These are phyloP conservation scores for Lolium multiflorum DNA, from an alignment of 176 grass and related monocot genomes.

Conservation along the genomic window DNA sequence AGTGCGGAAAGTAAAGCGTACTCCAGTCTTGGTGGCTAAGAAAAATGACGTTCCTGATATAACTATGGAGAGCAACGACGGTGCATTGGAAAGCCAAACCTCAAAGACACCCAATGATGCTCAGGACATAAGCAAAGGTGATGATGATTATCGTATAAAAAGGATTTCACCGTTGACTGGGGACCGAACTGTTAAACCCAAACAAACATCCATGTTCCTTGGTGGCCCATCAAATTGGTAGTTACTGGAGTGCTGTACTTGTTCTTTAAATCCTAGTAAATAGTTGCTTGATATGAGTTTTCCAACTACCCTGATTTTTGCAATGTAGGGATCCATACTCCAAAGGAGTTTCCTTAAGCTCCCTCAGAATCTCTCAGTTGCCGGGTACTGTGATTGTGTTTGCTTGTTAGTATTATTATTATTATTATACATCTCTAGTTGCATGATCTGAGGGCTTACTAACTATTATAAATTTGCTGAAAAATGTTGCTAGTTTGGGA, in stretches of 20 bases:
- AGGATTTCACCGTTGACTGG: constrained; percentile 50
- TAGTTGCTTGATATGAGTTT: constrained; percentile 37
- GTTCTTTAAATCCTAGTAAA: constrained; percentile 25
- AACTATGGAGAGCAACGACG: constrained; percentile 49
- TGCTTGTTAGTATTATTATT: background rate
- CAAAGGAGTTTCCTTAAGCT: constrained; percentile 66
- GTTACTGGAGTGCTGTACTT: constrained; percentile 36
- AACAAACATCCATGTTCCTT: constrained; percentile 54
- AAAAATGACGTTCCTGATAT: constrained; percentile 58
- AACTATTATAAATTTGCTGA: background rate
- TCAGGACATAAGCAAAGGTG: constrained; percentile 53
- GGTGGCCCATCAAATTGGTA: constrained; percentile 84
- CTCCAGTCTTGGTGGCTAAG: constrained; percentile 36
- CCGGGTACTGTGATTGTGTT: constrained; percentile 56
- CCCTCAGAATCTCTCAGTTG: constrained; percentile 63
- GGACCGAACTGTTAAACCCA: constrained; percentile 51
- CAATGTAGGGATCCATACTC: constrained; percentile 84
- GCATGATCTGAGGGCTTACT: background rate
- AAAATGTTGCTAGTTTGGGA: background rate
- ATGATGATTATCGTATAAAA: constrained; percentile 50
- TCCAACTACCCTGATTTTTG: constrained; percentile 55
- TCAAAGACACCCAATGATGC: constrained; percentile 36
- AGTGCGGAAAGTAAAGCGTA: constrained; percentile 82
- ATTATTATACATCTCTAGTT: constrained; percentile 16
- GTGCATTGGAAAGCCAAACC: constrained; percentile 33